Conservation (phyloP, 2,329 filamentous ascomycete genomes). For the Ophiostoma perfectum region DNA sequence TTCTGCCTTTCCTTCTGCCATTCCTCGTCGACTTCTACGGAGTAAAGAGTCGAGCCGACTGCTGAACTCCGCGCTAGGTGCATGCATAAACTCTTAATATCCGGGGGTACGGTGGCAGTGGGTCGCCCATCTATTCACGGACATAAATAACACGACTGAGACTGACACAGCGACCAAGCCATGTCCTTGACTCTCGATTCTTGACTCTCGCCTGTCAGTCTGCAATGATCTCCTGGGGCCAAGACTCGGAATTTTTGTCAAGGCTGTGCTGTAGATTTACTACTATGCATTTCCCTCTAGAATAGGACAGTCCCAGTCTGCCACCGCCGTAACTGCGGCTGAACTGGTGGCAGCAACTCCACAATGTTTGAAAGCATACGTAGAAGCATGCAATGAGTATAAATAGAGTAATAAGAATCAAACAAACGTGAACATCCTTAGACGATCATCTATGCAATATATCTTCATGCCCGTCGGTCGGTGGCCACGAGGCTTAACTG, state of each 20-base stretch:
- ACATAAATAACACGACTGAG: slow-evolving; percentile 6
- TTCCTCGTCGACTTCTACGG: neutral
- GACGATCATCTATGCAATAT: neutral
- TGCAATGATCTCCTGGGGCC: neutral
- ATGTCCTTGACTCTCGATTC: neutral
- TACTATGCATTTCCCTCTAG: neutral
- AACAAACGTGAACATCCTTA: neutral
- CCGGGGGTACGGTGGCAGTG: slow-evolving; percentile 21
- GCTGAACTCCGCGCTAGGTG: slow-evolving; percentile 16
- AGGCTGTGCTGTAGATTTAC: neutral
- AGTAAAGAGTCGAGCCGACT: slow-evolving; percentile 11
- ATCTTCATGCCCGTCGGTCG: no score
- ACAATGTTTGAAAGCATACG: no score
- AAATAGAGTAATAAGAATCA: slow-evolving; percentile 3
- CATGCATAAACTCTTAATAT: slow-evolving; percentile 26
- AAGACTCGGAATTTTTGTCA: neutral
- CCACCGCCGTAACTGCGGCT: neutral
- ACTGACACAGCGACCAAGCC: neutral
- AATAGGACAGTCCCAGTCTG: neutral
- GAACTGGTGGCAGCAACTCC: no score
- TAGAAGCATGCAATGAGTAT: no score
- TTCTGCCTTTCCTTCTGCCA: neutral
- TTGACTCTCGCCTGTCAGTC: neutral
- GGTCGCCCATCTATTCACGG: slow-evolving; percentile 3
- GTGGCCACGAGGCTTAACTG: slow-evolving; percentile 9